Percentiles rank a stretch among this genome's conserved stretches.
Conservation (phyloP, 768 basidiomycete species). For the Collybiopsis luxurians region DNA sequence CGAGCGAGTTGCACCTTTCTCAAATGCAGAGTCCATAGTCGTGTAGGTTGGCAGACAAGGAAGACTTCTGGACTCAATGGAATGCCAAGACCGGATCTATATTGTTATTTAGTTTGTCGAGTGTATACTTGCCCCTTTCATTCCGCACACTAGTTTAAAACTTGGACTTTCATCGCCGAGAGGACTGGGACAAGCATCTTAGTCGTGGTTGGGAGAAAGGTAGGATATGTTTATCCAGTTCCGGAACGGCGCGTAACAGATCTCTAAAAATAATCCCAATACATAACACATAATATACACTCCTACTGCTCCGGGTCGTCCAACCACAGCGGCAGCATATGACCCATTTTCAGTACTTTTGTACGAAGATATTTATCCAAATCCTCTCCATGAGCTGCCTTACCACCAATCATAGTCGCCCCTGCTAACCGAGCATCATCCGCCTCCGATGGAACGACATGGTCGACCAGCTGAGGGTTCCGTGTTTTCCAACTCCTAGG, state of each 20-base stretch:
- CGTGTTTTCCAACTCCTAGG: slow-evolving; percentile 80
- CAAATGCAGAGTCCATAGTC: slow-evolving; percentile 23
- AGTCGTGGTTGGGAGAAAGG: too few relatives aligned
- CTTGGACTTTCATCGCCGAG: too few relatives aligned
- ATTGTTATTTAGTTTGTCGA: too few relatives aligned
- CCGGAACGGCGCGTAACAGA: too few relatives aligned
- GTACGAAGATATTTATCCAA: slow-evolving; percentile 94
- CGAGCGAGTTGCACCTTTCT: slow-evolving; percentile 25
- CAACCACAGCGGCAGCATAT: slow-evolving; percentile 63
- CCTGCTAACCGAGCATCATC: slow-evolving; percentile 48
- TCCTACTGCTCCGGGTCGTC: slow-evolving; percentile 26
- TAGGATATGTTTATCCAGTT: too few relatives aligned
- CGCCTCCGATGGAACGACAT: background rate
- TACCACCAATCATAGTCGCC: slow-evolving; percentile 79
- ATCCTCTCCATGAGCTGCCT: slow-evolving; percentile 76
- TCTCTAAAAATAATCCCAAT: too few relatives aligned
- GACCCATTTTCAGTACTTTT: slow-evolving; percentile 97
- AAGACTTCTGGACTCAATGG: background rate
- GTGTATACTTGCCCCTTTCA: too few relatives aligned
- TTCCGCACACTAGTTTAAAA: too few relatives aligned
- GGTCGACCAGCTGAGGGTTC: slow-evolving; percentile 26
- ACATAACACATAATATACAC: background rate
- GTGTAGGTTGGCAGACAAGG: background rate
- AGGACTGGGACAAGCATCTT: too few relatives aligned
- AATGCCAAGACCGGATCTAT: too few relatives aligned